Evolutionary conservation across 225 moss, liverwort and hornwort genomes (phyloP).

Genomic region (Rhytidiadelphus loreus): DNA sequence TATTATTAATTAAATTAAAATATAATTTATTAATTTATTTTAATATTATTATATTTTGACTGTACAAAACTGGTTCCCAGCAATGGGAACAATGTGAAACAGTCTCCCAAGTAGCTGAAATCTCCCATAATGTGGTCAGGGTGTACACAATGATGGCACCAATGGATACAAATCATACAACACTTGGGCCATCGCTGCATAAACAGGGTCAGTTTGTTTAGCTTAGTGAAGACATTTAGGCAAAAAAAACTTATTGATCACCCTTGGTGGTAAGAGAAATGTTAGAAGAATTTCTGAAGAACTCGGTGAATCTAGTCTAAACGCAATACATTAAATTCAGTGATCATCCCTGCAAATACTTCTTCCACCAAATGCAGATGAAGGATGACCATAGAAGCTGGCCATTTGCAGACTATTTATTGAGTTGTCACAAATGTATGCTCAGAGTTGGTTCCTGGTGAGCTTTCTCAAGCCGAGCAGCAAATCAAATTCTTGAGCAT

Average conservation of each 20-base stretch:
- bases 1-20: too few relatives aligned
- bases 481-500: not conserved
- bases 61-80: too few relatives aligned
- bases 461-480: not conserved
- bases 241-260: not conserved
- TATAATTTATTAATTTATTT: too few relatives aligned
- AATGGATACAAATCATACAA: not conserved
- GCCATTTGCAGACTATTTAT: not conserved
- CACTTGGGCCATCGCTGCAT: not conserved
- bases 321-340: not conserved
- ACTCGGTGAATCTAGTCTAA: not conserved
- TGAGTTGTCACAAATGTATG: not conserved
- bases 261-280: not conserved
- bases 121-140: too few relatives aligned
- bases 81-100: too few relatives aligned
- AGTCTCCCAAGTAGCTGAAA: too few relatives aligned
- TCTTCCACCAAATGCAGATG: not conserved
- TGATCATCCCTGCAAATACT: not conserved
- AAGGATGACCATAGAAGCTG: not conserved
- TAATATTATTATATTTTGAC: too few relatives aligned
- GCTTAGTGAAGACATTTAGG: not conserved
- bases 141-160: not conserved
- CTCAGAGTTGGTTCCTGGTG: not conserved
- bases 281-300: not conserved
- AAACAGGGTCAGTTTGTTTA: not conserved